Percentiles rank a stretch among this genome's conserved stretches.
These are phyloP conservation scores for Ceratocystiopsis sp. DNA, from an alignment of 2,329 filamentous ascomycete genomes.

Conservation along the genomic window DNA sequence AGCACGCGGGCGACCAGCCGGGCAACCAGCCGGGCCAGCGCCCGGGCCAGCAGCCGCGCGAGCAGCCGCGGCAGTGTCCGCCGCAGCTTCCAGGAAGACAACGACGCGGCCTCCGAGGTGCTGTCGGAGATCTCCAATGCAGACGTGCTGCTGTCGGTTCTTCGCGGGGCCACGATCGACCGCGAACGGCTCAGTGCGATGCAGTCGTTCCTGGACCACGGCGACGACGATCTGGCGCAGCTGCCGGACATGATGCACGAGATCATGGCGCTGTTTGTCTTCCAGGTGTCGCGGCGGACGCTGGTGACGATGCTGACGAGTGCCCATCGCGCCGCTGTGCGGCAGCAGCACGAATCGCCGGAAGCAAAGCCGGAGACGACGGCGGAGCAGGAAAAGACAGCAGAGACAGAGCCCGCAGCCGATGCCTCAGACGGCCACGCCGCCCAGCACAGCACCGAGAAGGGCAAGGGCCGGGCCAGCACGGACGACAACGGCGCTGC, in stretches of 20 bases:
- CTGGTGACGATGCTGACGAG: constrained; percentile 54
- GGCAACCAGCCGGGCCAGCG: constrained; percentile 7
- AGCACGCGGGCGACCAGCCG: no score
- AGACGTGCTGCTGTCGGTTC: constrained; percentile 46
- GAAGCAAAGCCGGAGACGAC: constrained; percentile 6
- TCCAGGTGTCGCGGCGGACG: constrained; percentile 69
- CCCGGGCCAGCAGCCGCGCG: constrained; percentile 16
- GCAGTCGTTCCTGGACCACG: constrained; percentile 64
- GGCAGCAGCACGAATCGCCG: background rate
- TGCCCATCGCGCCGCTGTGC: constrained; percentile 37
- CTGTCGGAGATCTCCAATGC: constrained; percentile 40
- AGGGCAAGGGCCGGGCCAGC: background rate
- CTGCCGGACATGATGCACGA: constrained; percentile 64
- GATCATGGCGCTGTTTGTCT: constrained; percentile 75
- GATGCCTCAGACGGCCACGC: no score
- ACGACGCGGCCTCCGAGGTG: constrained; percentile 25
- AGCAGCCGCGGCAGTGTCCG: constrained; percentile 11
- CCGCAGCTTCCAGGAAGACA: constrained; percentile 30
- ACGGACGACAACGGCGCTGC: background rate
- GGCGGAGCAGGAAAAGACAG: background rate
- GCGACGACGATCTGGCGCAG: constrained; percentile 55
- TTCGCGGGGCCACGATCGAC: constrained; percentile 60
- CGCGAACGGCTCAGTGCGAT: constrained; percentile 76
- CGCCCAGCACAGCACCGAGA: background rate
- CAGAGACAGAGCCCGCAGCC: background rate